Evolutionary conservation across 2,329 filamentous ascomycete genomes (phyloP).

Genomic region (Monosporascus sp.): DNA sequence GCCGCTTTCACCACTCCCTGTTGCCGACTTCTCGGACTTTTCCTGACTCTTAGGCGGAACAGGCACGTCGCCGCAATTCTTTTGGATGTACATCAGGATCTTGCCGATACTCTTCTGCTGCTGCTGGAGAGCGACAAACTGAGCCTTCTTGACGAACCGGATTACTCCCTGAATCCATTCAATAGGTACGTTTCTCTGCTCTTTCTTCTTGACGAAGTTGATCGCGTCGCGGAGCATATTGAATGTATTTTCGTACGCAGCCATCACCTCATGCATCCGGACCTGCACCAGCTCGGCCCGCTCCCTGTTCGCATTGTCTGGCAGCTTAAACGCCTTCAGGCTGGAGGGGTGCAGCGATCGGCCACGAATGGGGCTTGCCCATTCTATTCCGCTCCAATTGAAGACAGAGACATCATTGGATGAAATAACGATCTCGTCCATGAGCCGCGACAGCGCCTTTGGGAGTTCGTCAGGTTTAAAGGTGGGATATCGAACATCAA

Average conservation of each 20-base stretch:
- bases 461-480: constrained; percentile 26
- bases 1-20: not conserved
- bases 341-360: constrained; percentile 27
- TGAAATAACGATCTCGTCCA: constrained; percentile 25
- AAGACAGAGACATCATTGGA: constrained; percentile 30
- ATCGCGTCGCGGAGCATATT: constrained; percentile 19
- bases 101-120: constrained; percentile 17
- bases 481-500: constrained; percentile 25
- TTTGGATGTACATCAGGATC: constrained; percentile 20
- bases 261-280: constrained; percentile 20
- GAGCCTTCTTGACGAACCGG: constrained; percentile 9
- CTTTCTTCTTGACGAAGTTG: constrained; percentile 18
- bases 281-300: constrained; percentile 15
- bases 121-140: constrained; percentile 14
- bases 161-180: constrained; percentile 21
- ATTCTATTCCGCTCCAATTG: constrained; percentile 28
- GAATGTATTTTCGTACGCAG: constrained; percentile 19
- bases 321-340: constrained; percentile 18
- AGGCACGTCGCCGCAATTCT: constrained; percentile 4
- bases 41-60: not conserved
- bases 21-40: not conserved
- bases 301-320: constrained; percentile 14
- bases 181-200: constrained; percentile 19
- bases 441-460: constrained; percentile 25
- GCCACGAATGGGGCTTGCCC: constrained; percentile 26